Conservation (phyloP, 108 stramenopile species). For the Conticribra guillardii region DNA sequence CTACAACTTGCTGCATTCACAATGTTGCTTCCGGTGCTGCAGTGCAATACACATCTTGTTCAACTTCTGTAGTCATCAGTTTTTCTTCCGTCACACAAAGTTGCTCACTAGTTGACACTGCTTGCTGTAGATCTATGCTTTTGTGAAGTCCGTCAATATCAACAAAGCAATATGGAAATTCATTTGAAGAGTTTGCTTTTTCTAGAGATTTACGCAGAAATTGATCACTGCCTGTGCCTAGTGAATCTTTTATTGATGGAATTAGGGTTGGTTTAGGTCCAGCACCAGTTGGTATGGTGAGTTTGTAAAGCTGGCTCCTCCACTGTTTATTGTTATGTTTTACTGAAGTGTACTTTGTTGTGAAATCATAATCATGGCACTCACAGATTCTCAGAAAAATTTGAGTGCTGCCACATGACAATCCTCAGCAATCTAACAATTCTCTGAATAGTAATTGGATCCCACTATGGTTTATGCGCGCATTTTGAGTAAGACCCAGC, state of each 20-base stretch:
- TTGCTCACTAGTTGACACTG: no score
- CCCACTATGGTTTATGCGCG: neutral
- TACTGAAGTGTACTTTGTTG: neutral
- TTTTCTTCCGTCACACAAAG: neutral
- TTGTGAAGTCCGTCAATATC: neutral
- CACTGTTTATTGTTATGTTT: neutral
- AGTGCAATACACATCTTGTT: neutral
- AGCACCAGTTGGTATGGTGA: neutral
- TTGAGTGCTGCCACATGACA: neutral
- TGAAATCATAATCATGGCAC: conserved; percentile 7
- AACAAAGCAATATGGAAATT: neutral
- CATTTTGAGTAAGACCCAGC: neutral
- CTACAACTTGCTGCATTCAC: neutral
- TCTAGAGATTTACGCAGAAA: neutral
- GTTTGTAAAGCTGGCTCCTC: neutral
- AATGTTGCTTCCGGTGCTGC: neutral
- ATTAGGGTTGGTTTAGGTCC: neutral
- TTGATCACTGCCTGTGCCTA: neutral
- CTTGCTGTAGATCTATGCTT: neutral
- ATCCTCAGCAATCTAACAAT: neutral
- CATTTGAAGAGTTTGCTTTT: neutral
- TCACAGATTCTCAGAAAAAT: conserved; percentile 3
- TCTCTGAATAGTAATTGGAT: neutral
- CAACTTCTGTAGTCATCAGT: neutral
- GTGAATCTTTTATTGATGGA: neutral